A percentile compares a stretch with the other conserved stretches of the same genome.
These are phyloP conservation scores for Ramaria sp. DNA, from an alignment of 768 basidiomycete species.

Conservation along the genomic window DNA sequence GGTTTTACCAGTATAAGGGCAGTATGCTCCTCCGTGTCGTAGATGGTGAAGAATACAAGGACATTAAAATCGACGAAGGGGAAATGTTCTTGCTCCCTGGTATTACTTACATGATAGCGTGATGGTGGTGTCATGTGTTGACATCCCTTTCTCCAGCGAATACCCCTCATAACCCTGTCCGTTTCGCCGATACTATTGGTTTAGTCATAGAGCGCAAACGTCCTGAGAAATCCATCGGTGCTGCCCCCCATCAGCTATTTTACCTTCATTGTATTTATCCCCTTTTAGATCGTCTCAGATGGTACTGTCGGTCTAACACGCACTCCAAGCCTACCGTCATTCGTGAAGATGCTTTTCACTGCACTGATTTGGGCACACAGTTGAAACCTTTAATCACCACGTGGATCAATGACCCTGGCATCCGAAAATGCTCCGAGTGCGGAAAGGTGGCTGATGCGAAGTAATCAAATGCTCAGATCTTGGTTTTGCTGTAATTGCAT, in stretches of 20 bases:
- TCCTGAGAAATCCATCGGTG: slow-evolving; percentile 66
- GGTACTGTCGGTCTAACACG: slow-evolving; percentile 68
- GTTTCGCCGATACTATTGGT: slow-evolving; percentile 87
- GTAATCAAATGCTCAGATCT: too few species aligned
- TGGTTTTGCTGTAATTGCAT: too few species aligned
- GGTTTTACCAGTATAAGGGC: slow-evolving; percentile 97
- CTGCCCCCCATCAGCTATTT: slow-evolving; percentile 11
- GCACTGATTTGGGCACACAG: slow-evolving; percentile 86
- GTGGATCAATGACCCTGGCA: slow-evolving; percentile 60
- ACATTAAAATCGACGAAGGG: slow-evolving; percentile 86
- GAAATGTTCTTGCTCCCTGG: slow-evolving; percentile 96
- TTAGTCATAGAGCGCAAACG: slow-evolving; percentile 83
- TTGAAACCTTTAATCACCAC: slow-evolving; percentile 82
- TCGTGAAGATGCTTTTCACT: slow-evolving; percentile 77
- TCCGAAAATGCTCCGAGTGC: slow-evolving; percentile 65
- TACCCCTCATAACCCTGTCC: slow-evolving; percentile 92
- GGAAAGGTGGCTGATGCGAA: slow-evolving; percentile 52
- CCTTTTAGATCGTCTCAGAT: slow-evolving; percentile 89
- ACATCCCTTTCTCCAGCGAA: slow-evolving; percentile 50
- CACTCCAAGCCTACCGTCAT: slow-evolving; percentile 67
- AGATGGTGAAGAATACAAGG: slow-evolving; percentile 68
- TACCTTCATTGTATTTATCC: too few species aligned
- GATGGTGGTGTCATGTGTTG: neutral
- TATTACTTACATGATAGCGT: slow-evolving; percentile 25
- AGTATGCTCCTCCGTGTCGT: slow-evolving; percentile 84